phyloP scores from a whole-genome alignment of 2,329 filamentous ascomycete species.

The Aureobasidium melanogenum region DNA sequence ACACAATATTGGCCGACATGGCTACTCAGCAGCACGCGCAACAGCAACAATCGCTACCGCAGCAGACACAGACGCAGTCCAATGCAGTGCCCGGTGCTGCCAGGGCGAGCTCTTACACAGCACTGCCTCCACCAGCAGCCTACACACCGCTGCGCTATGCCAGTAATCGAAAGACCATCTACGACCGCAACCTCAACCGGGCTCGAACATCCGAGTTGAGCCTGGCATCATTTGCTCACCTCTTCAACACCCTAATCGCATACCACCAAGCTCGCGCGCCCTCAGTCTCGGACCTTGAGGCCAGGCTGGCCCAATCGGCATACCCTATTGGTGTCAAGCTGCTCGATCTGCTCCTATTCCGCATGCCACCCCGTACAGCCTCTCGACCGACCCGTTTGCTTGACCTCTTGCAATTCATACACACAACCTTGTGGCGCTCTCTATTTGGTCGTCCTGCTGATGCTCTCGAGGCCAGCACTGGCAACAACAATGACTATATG shows the following conservation, averaged over 20 bases:
- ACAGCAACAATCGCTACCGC: not conserved
- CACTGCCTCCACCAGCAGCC: conserved; percentile 25
- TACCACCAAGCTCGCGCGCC: conserved; percentile 88
- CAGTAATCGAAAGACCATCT: conserved; percentile 93
- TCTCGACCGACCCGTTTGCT: conserved; percentile 81
- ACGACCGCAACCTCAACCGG: conserved; percentile 89
- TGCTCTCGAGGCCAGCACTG: conserved; percentile 79
- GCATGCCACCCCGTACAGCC: conserved; percentile 57
- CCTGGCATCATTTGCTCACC: conserved; percentile 86
- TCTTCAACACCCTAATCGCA: conserved; percentile 93
- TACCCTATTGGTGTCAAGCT: conserved; percentile 90
- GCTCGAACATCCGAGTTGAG: conserved; percentile 82
- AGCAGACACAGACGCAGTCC: not conserved
- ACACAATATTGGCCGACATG: conserved; percentile 2
- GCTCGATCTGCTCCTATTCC: conserved; percentile 88
- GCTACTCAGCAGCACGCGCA: conserved; percentile 5
- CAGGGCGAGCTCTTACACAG: conserved; percentile 13
- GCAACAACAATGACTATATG: conserved; percentile 94
- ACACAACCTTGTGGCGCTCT: conserved; percentile 82
- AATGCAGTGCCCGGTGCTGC: not conserved
- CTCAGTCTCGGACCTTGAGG: conserved; percentile 84
- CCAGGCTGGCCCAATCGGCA: conserved; percentile 42
- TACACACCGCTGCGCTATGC: conserved; percentile 68
- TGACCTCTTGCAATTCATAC: conserved; percentile 87
- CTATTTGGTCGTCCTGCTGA: conserved; percentile 88